These are phyloP conservation scores for Luffa acutangula DNA, from an alignment of 306 rosid genomes.

Conservation along the genomic window DNA sequence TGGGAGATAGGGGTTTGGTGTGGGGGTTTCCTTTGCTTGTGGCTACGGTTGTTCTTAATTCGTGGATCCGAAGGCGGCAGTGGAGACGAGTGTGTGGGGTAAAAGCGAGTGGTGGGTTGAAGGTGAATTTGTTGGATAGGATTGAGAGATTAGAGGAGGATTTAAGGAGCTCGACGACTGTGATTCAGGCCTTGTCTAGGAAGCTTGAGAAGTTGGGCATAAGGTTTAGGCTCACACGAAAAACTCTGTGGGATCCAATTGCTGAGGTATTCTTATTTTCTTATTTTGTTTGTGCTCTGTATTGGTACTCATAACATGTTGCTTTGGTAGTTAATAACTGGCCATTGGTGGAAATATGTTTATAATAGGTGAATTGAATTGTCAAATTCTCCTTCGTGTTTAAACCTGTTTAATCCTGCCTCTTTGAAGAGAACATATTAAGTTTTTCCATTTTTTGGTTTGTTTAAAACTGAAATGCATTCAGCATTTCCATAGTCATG, in stretches of 20 bases:
- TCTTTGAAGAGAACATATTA: not conserved
- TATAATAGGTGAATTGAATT: not conserved
- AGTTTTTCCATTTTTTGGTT: not conserved
- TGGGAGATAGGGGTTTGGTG: conserved; percentile 23
- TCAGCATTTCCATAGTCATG: not conserved
- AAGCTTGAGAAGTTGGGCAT: conserved; percentile 87
- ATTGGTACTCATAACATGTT: not conserved
- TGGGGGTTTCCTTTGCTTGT: conserved; percentile 35
- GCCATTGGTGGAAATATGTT: not conserved
- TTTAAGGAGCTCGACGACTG: conserved; percentile 37
- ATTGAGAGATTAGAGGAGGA: conserved; percentile 79
- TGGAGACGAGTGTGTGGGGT: conserved; percentile 40
- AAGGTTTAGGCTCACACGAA: conserved; percentile 61
- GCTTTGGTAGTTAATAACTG: not conserved
- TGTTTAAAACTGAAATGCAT: not conserved
- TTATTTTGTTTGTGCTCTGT: not conserved
- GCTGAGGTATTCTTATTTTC: conserved; percentile 44
- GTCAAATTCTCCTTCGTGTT: not conserved
- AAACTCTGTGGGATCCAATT: conserved; percentile 59
- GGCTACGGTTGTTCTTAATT: conserved; percentile 41
- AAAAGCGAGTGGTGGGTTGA: conserved; percentile 31
- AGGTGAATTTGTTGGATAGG: conserved; percentile 60
- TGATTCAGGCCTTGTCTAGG: conserved; percentile 59
- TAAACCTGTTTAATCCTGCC: not conserved
- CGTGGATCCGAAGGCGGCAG: conserved; percentile 63